These are phyloP conservation scores for Gleditsia sinensis DNA, from an alignment of 306 rosid species.

Conservation along the genomic window DNA sequence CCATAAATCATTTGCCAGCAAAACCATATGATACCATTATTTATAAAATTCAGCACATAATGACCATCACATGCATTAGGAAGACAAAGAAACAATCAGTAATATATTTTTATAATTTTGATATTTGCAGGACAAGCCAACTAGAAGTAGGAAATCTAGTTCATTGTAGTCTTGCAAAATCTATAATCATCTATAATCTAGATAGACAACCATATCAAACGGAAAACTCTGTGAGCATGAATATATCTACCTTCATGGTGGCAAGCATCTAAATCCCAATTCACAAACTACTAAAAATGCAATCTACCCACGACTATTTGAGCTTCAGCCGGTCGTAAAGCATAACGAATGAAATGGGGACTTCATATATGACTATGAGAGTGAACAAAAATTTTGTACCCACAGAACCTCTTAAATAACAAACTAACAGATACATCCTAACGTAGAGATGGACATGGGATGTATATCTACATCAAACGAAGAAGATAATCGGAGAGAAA, in stretches of 20 bases:
- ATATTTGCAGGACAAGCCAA: slow-evolving; percentile 8
- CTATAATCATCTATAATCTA: slow-evolving; percentile 15
- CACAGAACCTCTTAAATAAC: too few relatives aligned
- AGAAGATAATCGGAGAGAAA: slow-evolving; percentile 9
- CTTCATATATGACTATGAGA: slow-evolving; percentile 21
- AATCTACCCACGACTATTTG: not conserved
- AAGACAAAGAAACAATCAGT: slow-evolving; percentile 6
- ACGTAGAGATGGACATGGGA: slow-evolving; percentile 5
- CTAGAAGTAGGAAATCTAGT: slow-evolving; percentile 9
- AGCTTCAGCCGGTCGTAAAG: slow-evolving; percentile 6
- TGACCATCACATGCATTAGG: slow-evolving; percentile 20
- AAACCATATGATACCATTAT: slow-evolving; percentile 14
- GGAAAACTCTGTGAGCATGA: not conserved
- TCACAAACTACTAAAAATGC: not conserved
- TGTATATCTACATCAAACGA: not conserved
- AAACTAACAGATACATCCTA: too few relatives aligned
- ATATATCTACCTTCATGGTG: slow-evolving; percentile 1
- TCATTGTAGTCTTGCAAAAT: slow-evolving; percentile 6
- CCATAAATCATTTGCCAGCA: not conserved
- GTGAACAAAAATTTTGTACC: not conserved
- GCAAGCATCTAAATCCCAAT: slow-evolving; percentile 15
- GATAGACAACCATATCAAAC: slow-evolving; percentile 8
- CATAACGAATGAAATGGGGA: not conserved
- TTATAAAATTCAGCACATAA: not conserved
- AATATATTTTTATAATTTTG: not conserved